A percentile compares a stretch with the other conserved stretches of the same genome.
Evolutionary conservation across 2,329 filamentous ascomycete genomes (phyloP).

Genomic region (Exophiala sp.): DNA sequence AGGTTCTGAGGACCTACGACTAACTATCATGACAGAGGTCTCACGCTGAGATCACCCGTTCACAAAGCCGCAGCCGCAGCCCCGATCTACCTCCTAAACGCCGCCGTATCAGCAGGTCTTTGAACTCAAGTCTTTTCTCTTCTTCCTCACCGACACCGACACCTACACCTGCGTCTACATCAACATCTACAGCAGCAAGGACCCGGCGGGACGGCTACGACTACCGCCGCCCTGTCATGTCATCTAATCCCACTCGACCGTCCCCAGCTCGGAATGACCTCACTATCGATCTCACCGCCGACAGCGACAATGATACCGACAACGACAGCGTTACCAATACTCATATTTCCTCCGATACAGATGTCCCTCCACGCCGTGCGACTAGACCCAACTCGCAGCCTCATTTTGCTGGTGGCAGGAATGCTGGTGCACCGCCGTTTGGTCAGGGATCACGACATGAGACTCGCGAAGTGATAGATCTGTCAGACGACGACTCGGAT

Average conservation of each 20-base stretch:
- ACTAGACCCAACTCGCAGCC: background rate
- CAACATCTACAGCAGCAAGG: slow-evolving; percentile 29
- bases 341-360: slow-evolving; percentile 8
- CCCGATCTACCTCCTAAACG: slow-evolving; percentile 28
- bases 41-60: slow-evolving; percentile 27
- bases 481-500: slow-evolving; percentile 45
- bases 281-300: slow-evolving; percentile 22
- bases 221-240: slow-evolving; percentile 47
- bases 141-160: background rate
- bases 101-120: slow-evolving; percentile 16
- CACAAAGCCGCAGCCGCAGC: slow-evolving; percentile 25
- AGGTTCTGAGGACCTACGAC: background rate
- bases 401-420: background rate
- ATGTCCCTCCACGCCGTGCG: slow-evolving; percentile 4
- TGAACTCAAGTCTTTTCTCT: slow-evolving; percentile 20
- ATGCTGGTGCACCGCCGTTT: slow-evolving; percentile 14
- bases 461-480: slow-evolving; percentile 41
- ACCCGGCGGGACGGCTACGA: slow-evolving; percentile 52
- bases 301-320: slow-evolving; percentile 16
- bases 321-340: too few relatives aligned
- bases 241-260: slow-evolving; percentile 29
- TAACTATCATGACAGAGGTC: slow-evolving; percentile 19
- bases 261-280: slow-evolving; percentile 6
- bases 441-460: slow-evolving; percentile 2
- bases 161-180: background rate